Percentiles rank a stretch among this genome's conserved stretches.
phyloP scores from a whole-genome alignment of 805 yeast species.

The Huiozyma sinensis region DNA sequence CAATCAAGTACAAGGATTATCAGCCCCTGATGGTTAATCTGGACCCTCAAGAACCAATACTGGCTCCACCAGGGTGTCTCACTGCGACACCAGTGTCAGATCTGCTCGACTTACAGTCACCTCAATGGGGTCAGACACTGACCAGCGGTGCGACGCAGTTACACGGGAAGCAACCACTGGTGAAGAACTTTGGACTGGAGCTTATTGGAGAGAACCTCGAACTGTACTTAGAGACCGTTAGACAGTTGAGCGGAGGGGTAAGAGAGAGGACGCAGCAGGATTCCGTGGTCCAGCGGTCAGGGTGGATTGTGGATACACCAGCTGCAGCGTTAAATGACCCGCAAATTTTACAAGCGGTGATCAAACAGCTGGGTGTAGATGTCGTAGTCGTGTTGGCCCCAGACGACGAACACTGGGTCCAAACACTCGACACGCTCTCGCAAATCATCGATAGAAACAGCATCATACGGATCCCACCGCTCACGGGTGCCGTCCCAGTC shows the following conservation, averaged over 20 bases:
- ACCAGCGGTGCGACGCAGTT: slow-evolving; percentile 66
- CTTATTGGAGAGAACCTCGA: slow-evolving; percentile 40
- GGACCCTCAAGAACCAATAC: slow-evolving; percentile 63
- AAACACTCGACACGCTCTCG: neutral
- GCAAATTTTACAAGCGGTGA: slow-evolving; percentile 10
- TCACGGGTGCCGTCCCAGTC: slow-evolving; percentile 68
- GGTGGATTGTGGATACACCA: slow-evolving; percentile 25
- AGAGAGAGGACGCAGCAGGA: slow-evolving; percentile 21
- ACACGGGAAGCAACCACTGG: slow-evolving; percentile 86
- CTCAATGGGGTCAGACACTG: slow-evolving; percentile 66
- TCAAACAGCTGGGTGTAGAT: slow-evolving; percentile 15
- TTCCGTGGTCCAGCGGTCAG: slow-evolving; percentile 24
- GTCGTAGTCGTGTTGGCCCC: slow-evolving; percentile 8
- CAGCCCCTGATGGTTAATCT: slow-evolving; percentile 69
- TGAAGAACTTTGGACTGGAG: slow-evolving; percentile 67
- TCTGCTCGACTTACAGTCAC: slow-evolving; percentile 58
- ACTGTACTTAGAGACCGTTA: slow-evolving; percentile 38
- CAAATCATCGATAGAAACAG: neutral
- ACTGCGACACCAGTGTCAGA: slow-evolving; percentile 80
- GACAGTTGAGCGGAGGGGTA: slow-evolving; percentile 41
- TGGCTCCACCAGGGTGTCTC: slow-evolving; percentile 71
- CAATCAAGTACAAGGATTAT: slow-evolving; percentile 51
- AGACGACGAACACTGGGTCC: neutral
- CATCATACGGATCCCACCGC: slow-evolving; percentile 50
- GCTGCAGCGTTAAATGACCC: slow-evolving; percentile 13